Percentiles rank a stretch among this genome's conserved stretches.
Evolutionary conservation across 768 basidiomycete genomes (phyloP).

Genomic region (Mycena alexandri): DNA sequence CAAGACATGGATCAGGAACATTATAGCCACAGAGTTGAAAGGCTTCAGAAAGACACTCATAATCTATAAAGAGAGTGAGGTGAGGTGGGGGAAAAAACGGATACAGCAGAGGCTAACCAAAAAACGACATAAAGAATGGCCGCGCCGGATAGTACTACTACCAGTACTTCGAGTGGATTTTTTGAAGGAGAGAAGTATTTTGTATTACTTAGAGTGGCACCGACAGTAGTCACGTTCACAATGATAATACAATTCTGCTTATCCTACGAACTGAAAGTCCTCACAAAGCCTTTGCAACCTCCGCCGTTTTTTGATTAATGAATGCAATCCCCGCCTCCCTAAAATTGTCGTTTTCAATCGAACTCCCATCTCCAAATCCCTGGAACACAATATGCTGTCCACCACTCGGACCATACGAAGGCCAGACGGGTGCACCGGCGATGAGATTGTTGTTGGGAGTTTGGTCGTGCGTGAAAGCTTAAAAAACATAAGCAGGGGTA

Average conservation of each 20-base stretch:
- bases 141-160: constrained; percentile 17
- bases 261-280: constrained; percentile 28
- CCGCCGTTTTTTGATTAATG: constrained; percentile 28
- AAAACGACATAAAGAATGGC: constrained; percentile 24
- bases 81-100: no score
- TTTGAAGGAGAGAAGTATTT: constrained; percentile 20
- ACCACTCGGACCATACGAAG: constrained; percentile 30
- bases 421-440: constrained; percentile 29
- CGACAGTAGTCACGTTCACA: constrained; percentile 23
- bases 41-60: no score
- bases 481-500: constrained; percentile 31
- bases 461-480: constrained; percentile 30
- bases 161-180: constrained; percentile 19
- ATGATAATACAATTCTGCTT: constrained; percentile 29
- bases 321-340: constrained; percentile 31
- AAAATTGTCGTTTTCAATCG: constrained; percentile 29
- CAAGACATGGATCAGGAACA: no score
- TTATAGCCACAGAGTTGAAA: no score
- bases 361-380: constrained; percentile 31
- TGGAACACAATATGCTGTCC: constrained; percentile 31
- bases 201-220: constrained; percentile 27
- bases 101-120: constrained; percentile 21
- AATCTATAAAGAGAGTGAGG: no score
- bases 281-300: constrained; percentile 31
- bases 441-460: constrained; percentile 29